Percentiles rank a stretch among this genome's conserved stretches.
phyloP scores from a whole-genome alignment of 768 basidiomycete genomes.

The Basidioascus undulatus region DNA sequence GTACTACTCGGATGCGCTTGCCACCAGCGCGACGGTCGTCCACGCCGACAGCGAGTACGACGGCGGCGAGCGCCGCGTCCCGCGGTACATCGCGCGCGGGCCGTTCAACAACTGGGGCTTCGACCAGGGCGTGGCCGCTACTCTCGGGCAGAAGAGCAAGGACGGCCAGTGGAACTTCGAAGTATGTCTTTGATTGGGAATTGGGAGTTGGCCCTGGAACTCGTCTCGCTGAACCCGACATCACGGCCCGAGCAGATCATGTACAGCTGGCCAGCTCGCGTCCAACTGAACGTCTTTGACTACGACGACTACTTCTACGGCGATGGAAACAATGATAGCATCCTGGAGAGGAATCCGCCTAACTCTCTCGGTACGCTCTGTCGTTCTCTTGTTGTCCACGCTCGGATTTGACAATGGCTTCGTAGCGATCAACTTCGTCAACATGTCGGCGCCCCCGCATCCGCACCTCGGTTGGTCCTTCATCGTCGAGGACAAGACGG shows the following conservation, averaged over 20 bases:
- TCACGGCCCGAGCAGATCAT: too few species aligned
- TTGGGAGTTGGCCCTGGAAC: too few species aligned
- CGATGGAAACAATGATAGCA: constrained; percentile 61
- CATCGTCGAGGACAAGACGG: constrained; percentile 45
- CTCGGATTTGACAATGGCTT: too few species aligned
- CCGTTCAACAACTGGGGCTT: constrained; percentile 82
- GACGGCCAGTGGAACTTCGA: constrained; percentile 62
- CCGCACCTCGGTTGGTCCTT: constrained; percentile 82
- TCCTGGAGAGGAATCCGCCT: constrained; percentile 74
- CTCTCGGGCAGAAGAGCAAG: constrained; percentile 38
- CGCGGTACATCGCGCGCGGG: constrained; percentile 67
- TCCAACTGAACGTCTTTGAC: constrained; percentile 75
- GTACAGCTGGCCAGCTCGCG: constrained; percentile 67
- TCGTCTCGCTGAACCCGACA: too few species aligned
- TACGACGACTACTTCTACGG: constrained; percentile 86
- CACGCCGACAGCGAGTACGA: constrained; percentile 53
- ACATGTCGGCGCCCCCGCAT: constrained; percentile 74
- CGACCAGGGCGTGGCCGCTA: constrained; percentile 49
- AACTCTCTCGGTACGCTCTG: constrained; percentile 33
- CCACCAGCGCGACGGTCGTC: constrained; percentile 38
- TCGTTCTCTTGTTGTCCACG: too few species aligned
- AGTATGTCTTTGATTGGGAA: too few species aligned
- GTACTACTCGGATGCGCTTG: constrained; percentile 53
- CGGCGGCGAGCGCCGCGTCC: constrained; percentile 42
- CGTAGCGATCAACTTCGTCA: constrained; percentile 60